phyloP scores from a whole-genome alignment of 2,329 filamentous ascomycete genomes.

The Penicillium brasilianum region DNA sequence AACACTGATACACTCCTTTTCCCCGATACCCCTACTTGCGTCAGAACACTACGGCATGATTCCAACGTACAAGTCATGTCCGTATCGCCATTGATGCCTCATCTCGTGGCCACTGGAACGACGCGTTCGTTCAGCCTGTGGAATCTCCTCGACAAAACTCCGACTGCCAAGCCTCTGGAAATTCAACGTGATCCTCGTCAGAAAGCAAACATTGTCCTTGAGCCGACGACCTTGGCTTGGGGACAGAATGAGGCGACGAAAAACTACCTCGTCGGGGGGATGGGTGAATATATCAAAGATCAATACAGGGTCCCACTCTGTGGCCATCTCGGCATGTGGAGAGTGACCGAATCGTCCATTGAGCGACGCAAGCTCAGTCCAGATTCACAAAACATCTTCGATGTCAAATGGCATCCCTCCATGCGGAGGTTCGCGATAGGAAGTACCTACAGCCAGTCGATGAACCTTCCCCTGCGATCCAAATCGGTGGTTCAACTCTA shows the following conservation, averaged over 20 bases:
- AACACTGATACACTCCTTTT: slow-evolving; percentile 37
- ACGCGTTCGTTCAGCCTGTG: slow-evolving; percentile 45
- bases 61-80: slow-evolving; percentile 59
- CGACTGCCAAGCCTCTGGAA: slow-evolving; percentile 35
- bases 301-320: slow-evolving; percentile 39
- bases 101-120: slow-evolving; percentile 56
- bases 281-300: slow-evolving; percentile 49
- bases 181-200: slow-evolving; percentile 27
- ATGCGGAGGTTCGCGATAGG: slow-evolving; percentile 59
- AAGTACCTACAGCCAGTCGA: slow-evolving; percentile 41
- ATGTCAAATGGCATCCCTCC: slow-evolving; percentile 61
- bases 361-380: slow-evolving; percentile 47
- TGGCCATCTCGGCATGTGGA: slow-evolving; percentile 62
- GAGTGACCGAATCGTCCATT: slow-evolving; percentile 48
- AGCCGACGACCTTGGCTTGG: slow-evolving; percentile 56
- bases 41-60: slow-evolving; percentile 50
- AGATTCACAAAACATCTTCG: slow-evolving; percentile 61
- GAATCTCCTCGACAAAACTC: slow-evolving; percentile 37
- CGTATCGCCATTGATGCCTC: slow-evolving; percentile 45
- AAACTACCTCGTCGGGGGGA: slow-evolving; percentile 60
- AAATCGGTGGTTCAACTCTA: slow-evolving; percentile 61
- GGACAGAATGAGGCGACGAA: slow-evolving; percentile 45
- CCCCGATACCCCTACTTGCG: slow-evolving; percentile 32
- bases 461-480: slow-evolving; percentile 41
- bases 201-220: slow-evolving; percentile 42